These are phyloP conservation scores for Abortiporus biennis DNA, from an alignment of 1,284 basidiomycete genomes.

Conservation along the genomic window DNA sequence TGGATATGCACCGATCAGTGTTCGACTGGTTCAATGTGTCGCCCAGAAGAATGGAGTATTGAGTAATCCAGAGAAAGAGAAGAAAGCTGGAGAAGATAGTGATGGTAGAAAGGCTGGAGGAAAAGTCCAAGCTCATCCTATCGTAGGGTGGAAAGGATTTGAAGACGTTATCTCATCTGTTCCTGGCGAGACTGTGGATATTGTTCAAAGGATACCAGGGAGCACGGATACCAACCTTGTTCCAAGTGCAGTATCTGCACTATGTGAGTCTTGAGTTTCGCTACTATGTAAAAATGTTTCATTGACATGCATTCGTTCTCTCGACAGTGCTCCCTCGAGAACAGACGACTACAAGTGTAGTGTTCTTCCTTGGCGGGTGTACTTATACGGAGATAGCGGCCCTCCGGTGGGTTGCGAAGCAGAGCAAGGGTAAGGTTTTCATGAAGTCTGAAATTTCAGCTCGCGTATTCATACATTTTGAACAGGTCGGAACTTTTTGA, in stretches of 20 bases:
- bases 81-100: conserved; percentile 35
- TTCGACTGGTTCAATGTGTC: conserved; percentile 90
- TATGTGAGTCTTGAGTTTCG: conserved; percentile 27
- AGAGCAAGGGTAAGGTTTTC: conserved; percentile 62
- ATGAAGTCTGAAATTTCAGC: conserved; percentile 7
- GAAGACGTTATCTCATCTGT: conserved; percentile 83
- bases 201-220: conserved; percentile 46
- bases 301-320: conserved; percentile 1
- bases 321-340: conserved; percentile 41
- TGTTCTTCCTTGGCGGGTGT: conserved; percentile 98
- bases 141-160: conserved; percentile 95
- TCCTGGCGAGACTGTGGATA: conserved; percentile 84
- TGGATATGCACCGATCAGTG: conserved; percentile 91
- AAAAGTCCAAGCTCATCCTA: conserved; percentile 77
- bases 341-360: conserved; percentile 74
- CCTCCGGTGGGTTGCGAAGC: conserved; percentile 83
- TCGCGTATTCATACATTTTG: not conserved
- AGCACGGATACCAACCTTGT: conserved; percentile 26
- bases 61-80: conserved; percentile 59
- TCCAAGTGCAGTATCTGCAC: conserved; percentile 26
- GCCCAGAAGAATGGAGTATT: conserved; percentile 87
- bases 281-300: not conserved
- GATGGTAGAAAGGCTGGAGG: conserved; percentile 32
- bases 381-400: conserved; percentile 97
- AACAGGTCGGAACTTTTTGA: conserved; percentile 75